Base-by-base conservation (phyloP, 768 basidiomycete genomes). In the Trametes meyenii region DNA sequence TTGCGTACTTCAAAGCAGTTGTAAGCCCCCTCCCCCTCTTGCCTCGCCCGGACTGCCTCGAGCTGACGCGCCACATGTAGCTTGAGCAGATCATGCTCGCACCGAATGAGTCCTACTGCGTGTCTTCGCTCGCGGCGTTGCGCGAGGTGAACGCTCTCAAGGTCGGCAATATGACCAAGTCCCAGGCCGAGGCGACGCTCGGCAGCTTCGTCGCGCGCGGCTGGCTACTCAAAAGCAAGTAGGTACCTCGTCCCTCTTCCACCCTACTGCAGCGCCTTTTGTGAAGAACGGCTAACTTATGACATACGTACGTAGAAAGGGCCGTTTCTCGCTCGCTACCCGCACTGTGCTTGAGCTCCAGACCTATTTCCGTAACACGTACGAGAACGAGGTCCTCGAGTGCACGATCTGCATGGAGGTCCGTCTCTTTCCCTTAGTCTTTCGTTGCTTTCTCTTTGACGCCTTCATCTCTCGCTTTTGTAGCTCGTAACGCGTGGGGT, bases 81-180 rank as follows among this genome's bases (percentile, higher is more conserved):
- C 81, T 96, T 42, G 90, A 94, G 68, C 88, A 90, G 74, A 94
- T 96, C 67, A 89, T 95, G 83, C 79, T 88, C 17, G 90, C 93
- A 7, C 85, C 90, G 6, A 80, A 81, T 43, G 85, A 88, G 69
- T 77, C 88, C 0, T 96, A 81, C 71, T 93, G 87, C 17, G 81
- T 93, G 12, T 88, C 90, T 0, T 92, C 91, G 5, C 74, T 91
- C 24, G 87, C 85, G 2, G 92, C 92, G 0, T 76, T 93, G 43
- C 85, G 91, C 48, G 88, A 92, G 73, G 83, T 87, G 14, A 80
- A 77, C 60, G 70, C 77, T 33, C 76, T 92, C 61, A 70, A 72
- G 54, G 68, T 74, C 29, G 29, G 29, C 4, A 87, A 78, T 63
- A 86, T 94, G 80, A 86, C 85, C 50, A 89, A 93, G 71, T 79